Evolutionary conservation across 495 filamentous ascomycete genomes (phyloP).

Genomic region (Penicillium mononematosum): DNA sequence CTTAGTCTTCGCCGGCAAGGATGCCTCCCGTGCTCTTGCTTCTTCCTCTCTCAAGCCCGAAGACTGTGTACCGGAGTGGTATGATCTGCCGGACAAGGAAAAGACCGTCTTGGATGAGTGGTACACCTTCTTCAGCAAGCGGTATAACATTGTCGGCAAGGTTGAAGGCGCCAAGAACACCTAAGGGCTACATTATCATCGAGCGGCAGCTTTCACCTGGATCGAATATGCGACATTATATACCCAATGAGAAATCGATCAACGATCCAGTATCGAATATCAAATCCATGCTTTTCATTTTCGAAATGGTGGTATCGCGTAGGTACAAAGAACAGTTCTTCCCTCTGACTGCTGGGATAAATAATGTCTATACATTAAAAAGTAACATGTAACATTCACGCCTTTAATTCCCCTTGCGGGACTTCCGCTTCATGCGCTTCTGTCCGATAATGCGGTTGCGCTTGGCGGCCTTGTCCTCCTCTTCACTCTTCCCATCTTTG

Average conservation of each 20-base stretch:
- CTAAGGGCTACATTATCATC: slow-evolving; percentile 13
- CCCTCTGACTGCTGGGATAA: slow-evolving; percentile 3
- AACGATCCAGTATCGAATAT: slow-evolving; percentile 1
- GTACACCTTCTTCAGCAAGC: slow-evolving; percentile 92
- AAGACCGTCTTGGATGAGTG: slow-evolving; percentile 84
- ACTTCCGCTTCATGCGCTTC: slow-evolving; percentile 60
- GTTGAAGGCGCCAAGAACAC: slow-evolving; percentile 54
- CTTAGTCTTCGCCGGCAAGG: slow-evolving; percentile 90
- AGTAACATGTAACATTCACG: slow-evolving; percentile 15
- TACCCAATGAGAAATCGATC: slow-evolving; percentile 4
- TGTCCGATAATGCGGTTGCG: slow-evolving; percentile 65
- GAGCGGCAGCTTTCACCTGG: neutral
- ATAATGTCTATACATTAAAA: slow-evolving; percentile 20
- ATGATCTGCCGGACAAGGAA: slow-evolving; percentile 81
- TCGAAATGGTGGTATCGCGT: slow-evolving; percentile 22
- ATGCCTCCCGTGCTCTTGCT: slow-evolving; percentile 85
- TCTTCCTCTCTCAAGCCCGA: slow-evolving; percentile 82
- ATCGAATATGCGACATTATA: slow-evolving; percentile 12
- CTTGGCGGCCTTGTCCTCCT: slow-evolving; percentile 57
- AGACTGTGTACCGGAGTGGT: slow-evolving; percentile 81
- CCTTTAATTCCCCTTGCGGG: slow-evolving; percentile 43
- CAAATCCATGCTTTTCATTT: slow-evolving; percentile 27
- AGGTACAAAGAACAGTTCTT: slow-evolving; percentile 13
- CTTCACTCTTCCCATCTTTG: slow-evolving; percentile 30
- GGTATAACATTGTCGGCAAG: slow-evolving; percentile 89